phyloP scores from a whole-genome alignment of 352 stramenopile genomes.

The Phytophthora ohioensis region DNA sequence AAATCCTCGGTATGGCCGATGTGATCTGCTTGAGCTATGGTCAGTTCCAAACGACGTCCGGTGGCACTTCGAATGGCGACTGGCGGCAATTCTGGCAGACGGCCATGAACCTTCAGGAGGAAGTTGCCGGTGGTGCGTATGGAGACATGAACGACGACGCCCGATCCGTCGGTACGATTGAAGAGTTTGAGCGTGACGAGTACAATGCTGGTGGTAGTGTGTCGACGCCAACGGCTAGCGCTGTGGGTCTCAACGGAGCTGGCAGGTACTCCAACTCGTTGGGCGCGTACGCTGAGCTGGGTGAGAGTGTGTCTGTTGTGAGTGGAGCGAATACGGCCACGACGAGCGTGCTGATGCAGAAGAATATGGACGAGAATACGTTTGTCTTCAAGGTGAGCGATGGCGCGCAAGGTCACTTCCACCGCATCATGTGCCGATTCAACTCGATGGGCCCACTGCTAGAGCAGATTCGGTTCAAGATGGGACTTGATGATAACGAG shows the following conservation, averaged over 20 bases:
- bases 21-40: slow-evolving; percentile 90
- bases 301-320: slow-evolving; percentile 88
- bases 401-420: slow-evolving; percentile 78
- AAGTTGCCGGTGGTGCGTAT: slow-evolving; percentile 76
- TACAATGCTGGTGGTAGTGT: slow-evolving; percentile 49
- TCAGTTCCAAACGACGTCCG: slow-evolving; percentile 87
- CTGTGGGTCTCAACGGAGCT: slow-evolving; percentile 44
- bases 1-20: slow-evolving; percentile 89
- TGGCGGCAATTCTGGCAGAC: slow-evolving; percentile 92
- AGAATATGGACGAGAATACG: slow-evolving; percentile 66
- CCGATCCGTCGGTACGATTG: slow-evolving; percentile 87
- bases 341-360: slow-evolving; percentile 79
- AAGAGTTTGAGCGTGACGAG: slow-evolving; percentile 90
- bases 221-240: slow-evolving; percentile 45
- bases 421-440: slow-evolving; percentile 86
- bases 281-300: slow-evolving; percentile 82
- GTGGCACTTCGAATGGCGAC: slow-evolving; percentile 73
- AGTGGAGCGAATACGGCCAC: slow-evolving; percentile 80
- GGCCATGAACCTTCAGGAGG: slow-evolving; percentile 87
- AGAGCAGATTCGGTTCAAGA: slow-evolving; percentile 86
- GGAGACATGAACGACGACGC: slow-evolving; percentile 71
- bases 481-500: slow-evolving; percentile 65
- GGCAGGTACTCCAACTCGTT: slow-evolving; percentile 61
- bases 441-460: slow-evolving; percentile 75
- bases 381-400: slow-evolving; percentile 93